Percentiles rank a stretch among this genome's conserved stretches.
Conservation (phyloP, 2,329 filamentous ascomycete species). For the Conoideocrella luteorostrata region DNA sequence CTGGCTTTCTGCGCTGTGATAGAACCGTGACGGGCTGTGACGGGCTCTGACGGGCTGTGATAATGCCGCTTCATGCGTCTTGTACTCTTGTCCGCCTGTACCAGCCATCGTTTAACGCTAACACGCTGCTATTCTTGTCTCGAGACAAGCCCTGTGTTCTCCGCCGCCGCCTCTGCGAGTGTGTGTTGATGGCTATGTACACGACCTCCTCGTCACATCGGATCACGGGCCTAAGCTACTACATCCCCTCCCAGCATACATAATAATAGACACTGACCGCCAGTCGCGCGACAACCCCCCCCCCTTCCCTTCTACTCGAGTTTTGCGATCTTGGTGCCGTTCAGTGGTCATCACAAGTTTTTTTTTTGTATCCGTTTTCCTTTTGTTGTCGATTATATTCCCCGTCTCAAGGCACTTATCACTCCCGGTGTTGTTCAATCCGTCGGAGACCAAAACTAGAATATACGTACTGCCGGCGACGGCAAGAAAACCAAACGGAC, state of each 20-base stretch:
- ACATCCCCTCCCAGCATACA: constrained; percentile 28
- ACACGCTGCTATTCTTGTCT: constrained; percentile 3
- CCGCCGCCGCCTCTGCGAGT: background rate
- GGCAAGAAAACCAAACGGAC: constrained; percentile 18
- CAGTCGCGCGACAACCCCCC: constrained; percentile 26
- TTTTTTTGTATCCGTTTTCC: constrained; percentile 9
- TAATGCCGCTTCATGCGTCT: constrained; percentile 5
- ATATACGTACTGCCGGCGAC: constrained; percentile 31
- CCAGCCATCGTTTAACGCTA: background rate
- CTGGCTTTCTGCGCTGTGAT: constrained; percentile 2
- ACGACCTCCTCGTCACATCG: constrained; percentile 1
- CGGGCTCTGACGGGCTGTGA: no score
- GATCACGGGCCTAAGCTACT: background rate
- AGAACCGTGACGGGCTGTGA: no score
- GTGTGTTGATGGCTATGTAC: background rate
- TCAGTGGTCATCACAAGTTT: constrained; percentile 26
- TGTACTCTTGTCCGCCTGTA: background rate
- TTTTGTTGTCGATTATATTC: constrained; percentile 7
- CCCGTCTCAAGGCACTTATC: constrained; percentile 18
- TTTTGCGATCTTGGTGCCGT: constrained; percentile 34
- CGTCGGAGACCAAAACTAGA: background rate
- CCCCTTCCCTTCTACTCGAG: constrained; percentile 29
- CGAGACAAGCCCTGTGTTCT: background rate
- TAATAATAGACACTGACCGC: constrained; percentile 40
- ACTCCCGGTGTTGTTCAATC: background rate